Base-by-base conservation (phyloP, 2,329 filamentous ascomycete genomes). In the Shiraia bambusicola region DNA sequence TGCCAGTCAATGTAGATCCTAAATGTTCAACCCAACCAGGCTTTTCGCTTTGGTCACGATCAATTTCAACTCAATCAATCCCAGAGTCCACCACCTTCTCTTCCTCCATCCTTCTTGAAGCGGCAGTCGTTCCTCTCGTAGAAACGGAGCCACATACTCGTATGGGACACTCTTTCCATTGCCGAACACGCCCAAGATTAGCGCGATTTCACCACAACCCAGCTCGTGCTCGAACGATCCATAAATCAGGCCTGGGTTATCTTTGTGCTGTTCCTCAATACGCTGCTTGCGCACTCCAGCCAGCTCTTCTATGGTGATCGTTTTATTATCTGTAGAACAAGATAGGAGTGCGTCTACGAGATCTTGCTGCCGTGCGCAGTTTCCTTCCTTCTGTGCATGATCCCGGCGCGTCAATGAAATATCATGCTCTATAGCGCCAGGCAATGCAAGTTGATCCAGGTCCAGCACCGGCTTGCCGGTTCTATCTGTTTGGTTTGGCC, bases 71-170 rank as follows among this genome's bases (percentile, higher is more conserved):
- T 49, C 46, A 6, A 39, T 8, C 29, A 45, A 25, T 1, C 46
- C 46, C 16, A 49, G n/a, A 11, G 46, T 49, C 46, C 46, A 49
- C 46, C 46, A 49, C 29, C 28, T 38, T 26, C 33, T 12, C 33
- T 35, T 35, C 22, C 6, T 14, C 47, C 47, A 49, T 2, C 47
- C 47, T 16, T 49, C 47, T n/a, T 43, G 15, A 11, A 46, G n/a
- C 11, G 42, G 47, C 34, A 49, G 13, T 6, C 47, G 33, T 22
- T 49, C 42, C n/a, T 49, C 36, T 14, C n/a, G 13, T 10, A 31
- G 10, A 10, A 31, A 44, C 22, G 45, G 10, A 11, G 30, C 29
- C 12, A 47, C 19, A 25, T 26, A 47, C 2, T 44, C 14, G 12
- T 34, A 37, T 14, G 31, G 40, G 3, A 25, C 40, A 28, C 33